Evolutionary conservation across 2,329 filamentous ascomycete species (phyloP).

Genomic region (Diaporthe caulivora): DNA sequence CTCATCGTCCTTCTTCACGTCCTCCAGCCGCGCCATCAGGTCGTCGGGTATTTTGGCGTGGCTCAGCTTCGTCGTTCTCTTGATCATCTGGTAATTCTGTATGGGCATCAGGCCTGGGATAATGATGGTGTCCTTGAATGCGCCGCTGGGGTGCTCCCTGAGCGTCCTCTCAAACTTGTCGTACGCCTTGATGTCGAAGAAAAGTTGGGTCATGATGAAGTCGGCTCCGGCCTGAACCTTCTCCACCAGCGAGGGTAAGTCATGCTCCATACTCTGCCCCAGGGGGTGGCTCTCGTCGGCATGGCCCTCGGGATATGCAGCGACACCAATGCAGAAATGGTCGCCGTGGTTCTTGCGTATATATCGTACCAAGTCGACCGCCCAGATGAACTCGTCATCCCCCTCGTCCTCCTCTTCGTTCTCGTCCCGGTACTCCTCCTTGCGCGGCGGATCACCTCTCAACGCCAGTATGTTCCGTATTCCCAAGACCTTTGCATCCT

Average conservation of each 20-base stretch:
- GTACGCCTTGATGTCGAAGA: constrained; percentile 91
- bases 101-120: constrained; percentile 98
- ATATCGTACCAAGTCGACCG: constrained; percentile 88
- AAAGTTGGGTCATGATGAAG: constrained; percentile 98
- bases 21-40: constrained; percentile 78
- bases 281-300: constrained; percentile 88
- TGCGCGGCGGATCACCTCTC: constrained; percentile 89
- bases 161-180: constrained; percentile 81
- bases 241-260: constrained; percentile 89
- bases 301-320: constrained; percentile 95
- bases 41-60: constrained; percentile 83
- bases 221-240: constrained; percentile 93
- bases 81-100: constrained; percentile 96
- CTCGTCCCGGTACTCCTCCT: constrained; percentile 82
- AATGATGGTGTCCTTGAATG: constrained; percentile 88
- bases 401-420: constrained; percentile 75
- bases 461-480: constrained; percentile 95
- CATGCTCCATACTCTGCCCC: constrained; percentile 77
- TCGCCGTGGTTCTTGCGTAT: constrained; percentile 88
- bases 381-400: constrained; percentile 87
- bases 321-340: constrained; percentile 96
- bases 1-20: constrained; percentile 83
- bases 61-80: constrained; percentile 92
- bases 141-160: constrained; percentile 83
- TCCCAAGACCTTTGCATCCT: constrained; percentile 89